Evolutionary conservation across 1,284 basidiomycete species (phyloP).

Genomic region (Ustilago loliicola): DNA sequence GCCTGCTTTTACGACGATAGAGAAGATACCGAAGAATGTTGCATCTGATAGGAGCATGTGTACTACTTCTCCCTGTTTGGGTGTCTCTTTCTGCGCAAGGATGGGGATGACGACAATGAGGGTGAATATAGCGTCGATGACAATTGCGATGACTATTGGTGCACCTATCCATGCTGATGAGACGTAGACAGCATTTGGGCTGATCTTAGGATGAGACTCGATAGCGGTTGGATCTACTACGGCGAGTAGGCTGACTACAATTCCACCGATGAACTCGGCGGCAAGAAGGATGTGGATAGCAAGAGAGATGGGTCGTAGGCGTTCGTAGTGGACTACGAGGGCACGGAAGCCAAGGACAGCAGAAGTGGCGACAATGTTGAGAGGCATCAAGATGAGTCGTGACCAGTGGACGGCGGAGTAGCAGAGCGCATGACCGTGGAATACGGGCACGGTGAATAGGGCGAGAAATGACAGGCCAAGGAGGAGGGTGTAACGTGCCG

Average conservation of each 20-base stretch:
- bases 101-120: conserved; percentile 33
- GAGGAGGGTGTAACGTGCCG: conserved; percentile 21
- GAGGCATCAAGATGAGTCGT: conserved; percentile 15
- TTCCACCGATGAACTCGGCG: conserved; percentile 5
- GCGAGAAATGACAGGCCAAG: conserved; percentile 18
- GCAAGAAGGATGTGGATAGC: conserved; percentile 17
- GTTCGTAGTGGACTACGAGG: conserved; percentile 29
- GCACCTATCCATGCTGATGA: conserved; percentile 24
- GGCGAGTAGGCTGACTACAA: conserved; percentile 5
- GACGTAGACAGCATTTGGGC: background rate
- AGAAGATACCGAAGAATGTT: conserved; percentile 26
- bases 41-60: conserved; percentile 38
- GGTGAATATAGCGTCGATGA: conserved; percentile 25
- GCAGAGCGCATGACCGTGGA: background rate
- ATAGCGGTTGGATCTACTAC: background rate
- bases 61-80: conserved; percentile 20
- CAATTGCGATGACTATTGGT: conserved; percentile 16
- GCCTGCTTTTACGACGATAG: conserved; percentile 14
- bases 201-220: background rate
- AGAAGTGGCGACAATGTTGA: conserved; percentile 36
- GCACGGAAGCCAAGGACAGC: conserved; percentile 32
- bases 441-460: conserved; percentile 8
- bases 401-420: conserved; percentile 7
- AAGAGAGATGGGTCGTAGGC: conserved; percentile 3
- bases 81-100: background rate